Conservation (phyloP, 495 filamentous ascomycete species). For the Aspergillus diversus region DNA sequence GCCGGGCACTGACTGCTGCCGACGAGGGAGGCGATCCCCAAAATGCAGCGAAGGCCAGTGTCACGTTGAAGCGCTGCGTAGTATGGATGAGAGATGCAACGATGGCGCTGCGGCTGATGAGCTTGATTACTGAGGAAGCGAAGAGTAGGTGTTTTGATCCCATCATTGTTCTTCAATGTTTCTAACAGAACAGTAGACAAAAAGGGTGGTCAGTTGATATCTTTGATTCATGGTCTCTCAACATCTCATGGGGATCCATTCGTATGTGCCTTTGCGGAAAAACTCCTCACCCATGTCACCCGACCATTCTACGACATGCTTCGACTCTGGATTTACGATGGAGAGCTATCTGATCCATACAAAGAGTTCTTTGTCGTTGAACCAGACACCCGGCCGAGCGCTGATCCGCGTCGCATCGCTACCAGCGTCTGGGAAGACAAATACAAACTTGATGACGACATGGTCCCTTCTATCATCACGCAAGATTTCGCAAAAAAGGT, state of each 20-base stretch:
- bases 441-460: constrained; percentile 80
- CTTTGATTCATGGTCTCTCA: constrained; percentile 89
- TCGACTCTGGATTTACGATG: constrained; percentile 96
- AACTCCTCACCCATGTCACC: constrained; percentile 88
- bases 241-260: constrained; percentile 94
- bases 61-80: constrained; percentile 93
- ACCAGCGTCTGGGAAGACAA: constrained; percentile 98
- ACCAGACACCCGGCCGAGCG: constrained; percentile 53
- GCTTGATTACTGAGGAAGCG: constrained; percentile 87
- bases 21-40: constrained; percentile 66
- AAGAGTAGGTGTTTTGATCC: constrained; percentile 57
- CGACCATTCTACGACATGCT: constrained; percentile 96
- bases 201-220: constrained; percentile 92
- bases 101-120: constrained; percentile 94
- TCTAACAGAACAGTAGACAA: constrained; percentile 53
- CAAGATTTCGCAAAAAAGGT: constrained; percentile 92
- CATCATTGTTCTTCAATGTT: neutral
- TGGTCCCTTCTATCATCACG: constrained; percentile 92
- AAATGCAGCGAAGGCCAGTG: constrained; percentile 80
- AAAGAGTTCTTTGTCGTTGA: constrained; percentile 95
- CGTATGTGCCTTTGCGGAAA: constrained; percentile 91
- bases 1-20: constrained; percentile 69
- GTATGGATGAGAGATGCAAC: constrained; percentile 98
- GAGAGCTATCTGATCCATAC: constrained; percentile 94
- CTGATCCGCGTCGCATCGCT: constrained; percentile 65